Evolutionary conservation across 768 basidiomycete species (phyloP).

Genomic region (Leccinum broughii): DNA sequence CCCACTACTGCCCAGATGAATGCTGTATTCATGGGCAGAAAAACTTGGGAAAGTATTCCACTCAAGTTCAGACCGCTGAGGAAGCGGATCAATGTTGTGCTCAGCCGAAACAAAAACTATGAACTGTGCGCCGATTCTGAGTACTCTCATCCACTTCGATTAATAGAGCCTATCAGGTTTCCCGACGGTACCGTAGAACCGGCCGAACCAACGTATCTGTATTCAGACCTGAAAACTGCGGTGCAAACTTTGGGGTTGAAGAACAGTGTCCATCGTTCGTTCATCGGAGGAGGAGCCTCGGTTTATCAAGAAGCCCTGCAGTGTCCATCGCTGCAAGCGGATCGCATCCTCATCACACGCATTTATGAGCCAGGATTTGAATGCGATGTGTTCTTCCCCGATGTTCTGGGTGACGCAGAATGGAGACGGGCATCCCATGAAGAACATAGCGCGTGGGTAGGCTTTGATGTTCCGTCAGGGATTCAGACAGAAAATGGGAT

Average conservation of each 20-base stretch:
- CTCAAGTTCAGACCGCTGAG: conserved; percentile 76
- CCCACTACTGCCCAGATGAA: conserved; percentile 58
- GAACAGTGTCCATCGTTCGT: conserved; percentile 53
- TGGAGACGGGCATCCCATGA: conserved; percentile 65
- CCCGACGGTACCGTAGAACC: conserved; percentile 2
- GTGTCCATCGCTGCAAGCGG: conserved; percentile 47
- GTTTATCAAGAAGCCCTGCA: conserved; percentile 72
- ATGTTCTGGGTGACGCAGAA: conserved; percentile 49
- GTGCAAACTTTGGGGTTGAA: conserved; percentile 12
- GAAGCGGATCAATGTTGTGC: conserved; percentile 73
- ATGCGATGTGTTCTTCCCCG: conserved; percentile 87
- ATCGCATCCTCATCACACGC: conserved; percentile 87
- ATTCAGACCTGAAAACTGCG: conserved; percentile 21
- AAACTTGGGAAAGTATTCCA: conserved; percentile 98
- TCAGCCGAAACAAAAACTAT: conserved; percentile 61
- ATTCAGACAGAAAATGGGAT: conserved; percentile 81
- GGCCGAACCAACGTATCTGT: conserved; percentile 33
- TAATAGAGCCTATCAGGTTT: conserved; percentile 17
- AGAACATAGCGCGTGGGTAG: conserved; percentile 75
- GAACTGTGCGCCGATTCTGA: conserved; percentile 51
- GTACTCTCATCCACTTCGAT: neutral
- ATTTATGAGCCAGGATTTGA: conserved; percentile 73
- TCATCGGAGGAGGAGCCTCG: conserved; percentile 92
- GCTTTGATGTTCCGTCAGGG: conserved; percentile 73
- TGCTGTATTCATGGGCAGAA: conserved; percentile 91